Evolutionary conservation across 768 basidiomycete species (phyloP).

Genomic region (Asterophora parasitica): DNA sequence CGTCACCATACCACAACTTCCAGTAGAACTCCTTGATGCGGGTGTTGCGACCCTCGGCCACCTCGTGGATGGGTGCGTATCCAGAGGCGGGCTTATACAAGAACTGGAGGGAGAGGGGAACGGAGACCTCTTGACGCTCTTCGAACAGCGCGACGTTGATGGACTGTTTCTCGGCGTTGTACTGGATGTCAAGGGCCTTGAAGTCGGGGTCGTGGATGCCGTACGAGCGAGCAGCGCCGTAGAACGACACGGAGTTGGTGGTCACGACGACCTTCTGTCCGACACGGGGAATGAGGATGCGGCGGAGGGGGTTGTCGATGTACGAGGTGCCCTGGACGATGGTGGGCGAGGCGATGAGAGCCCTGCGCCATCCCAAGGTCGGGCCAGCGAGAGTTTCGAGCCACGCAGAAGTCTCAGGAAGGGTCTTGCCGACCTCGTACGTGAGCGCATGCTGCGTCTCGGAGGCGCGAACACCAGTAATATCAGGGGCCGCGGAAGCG

Average conservation of each 20-base stretch:
- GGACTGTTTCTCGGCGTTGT: constrained; percentile 40
- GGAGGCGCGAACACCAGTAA: constrained; percentile 39
- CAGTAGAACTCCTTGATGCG: constrained; percentile 98
- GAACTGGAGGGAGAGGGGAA: constrained; percentile 82
- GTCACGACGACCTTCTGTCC: constrained; percentile 74
- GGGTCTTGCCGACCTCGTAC: constrained; percentile 42
- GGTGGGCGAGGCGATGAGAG: constrained; percentile 73
- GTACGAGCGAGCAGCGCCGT: constrained; percentile 76
- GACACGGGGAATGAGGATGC: constrained; percentile 76
- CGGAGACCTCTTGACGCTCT: constrained; percentile 68
- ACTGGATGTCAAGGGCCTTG: constrained; percentile 79
- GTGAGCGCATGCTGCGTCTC: constrained; percentile 40
- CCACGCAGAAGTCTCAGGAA: constrained; percentile 72
- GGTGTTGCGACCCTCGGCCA: constrained; percentile 75
- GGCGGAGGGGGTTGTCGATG: constrained; percentile 84
- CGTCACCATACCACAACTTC: constrained; percentile 95
- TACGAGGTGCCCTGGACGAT: constrained; percentile 86
- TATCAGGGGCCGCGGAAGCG: constrained; percentile 24
- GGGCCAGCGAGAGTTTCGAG: constrained; percentile 79
- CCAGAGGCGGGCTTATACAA: constrained; percentile 84
- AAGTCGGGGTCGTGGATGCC: constrained; percentile 69
- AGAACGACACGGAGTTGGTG: constrained; percentile 59
- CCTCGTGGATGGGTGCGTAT: constrained; percentile 90
- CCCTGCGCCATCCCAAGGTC: constrained; percentile 81
- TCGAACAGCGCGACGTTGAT: constrained; percentile 80